Evolutionary conservation across 1,284 basidiomycete species (phyloP).

Genomic region (Waitea zeae): DNA sequence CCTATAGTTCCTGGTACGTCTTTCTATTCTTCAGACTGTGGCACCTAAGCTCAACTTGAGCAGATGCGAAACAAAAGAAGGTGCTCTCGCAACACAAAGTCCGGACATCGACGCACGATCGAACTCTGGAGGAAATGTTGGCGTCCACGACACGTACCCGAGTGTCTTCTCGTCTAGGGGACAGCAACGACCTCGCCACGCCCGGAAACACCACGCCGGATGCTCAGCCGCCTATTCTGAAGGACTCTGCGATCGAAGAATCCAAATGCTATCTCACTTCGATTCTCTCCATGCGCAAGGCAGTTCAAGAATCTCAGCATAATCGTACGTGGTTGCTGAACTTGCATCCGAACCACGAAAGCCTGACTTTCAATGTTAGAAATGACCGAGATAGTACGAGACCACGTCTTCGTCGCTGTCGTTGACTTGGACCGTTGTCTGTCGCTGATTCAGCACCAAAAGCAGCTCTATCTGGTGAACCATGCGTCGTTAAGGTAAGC

Average conservation of each 20-base stretch:
- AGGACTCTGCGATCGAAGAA: constrained; percentile 48
- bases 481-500: constrained; percentile 71
- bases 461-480: constrained; percentile 80
- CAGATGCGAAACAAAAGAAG: constrained; percentile 21
- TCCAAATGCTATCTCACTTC: constrained; percentile 72
- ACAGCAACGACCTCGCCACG: background rate
- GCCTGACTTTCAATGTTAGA: constrained; percentile 23
- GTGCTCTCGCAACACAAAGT: constrained; percentile 78
- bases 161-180: background rate
- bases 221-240: constrained; percentile 11
- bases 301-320: constrained; percentile 45
- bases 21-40: too few relatives aligned
- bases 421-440: constrained; percentile 64
- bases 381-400: constrained; percentile 67
- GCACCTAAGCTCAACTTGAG: background rate
- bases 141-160: constrained; percentile 3
- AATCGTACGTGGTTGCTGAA: constrained; percentile 30
- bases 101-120: constrained; percentile 73
- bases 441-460: constrained; percentile 78
- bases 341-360: background rate
- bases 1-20: too few relatives aligned
- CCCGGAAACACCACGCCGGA: background rate
- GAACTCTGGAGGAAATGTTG: constrained; percentile 92
- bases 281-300: constrained; percentile 50
- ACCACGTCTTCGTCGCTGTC: constrained; percentile 88